Base-by-base conservation (phyloP, 352 stramenopile genomes). In the Phytopythium sindhum region DNA sequence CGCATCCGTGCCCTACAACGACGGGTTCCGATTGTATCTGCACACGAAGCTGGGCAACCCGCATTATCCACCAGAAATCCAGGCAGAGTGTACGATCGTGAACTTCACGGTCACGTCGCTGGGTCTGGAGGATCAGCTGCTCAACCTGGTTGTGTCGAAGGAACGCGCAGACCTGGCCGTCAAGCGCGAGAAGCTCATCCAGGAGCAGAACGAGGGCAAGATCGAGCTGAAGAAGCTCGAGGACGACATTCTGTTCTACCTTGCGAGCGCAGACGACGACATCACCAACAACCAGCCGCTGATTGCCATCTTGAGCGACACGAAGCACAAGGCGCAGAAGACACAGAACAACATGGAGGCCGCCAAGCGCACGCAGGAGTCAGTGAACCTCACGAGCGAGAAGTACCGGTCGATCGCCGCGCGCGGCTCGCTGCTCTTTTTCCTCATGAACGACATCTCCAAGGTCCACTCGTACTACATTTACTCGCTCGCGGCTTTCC, bases 401-500 rank as follows among this genome's bases (percentile, higher is more conserved):
- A 98, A 98, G 69, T 98, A 98, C 66, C 87, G 96, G 11, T 90
- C 88, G 39, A 97, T 98, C 57, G 96, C 96, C 9, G 95, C 95
- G 10, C 82, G 96, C 51, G 93, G 91, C 12, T 96, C 92, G 8
- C 67, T 98, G 62, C 77, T 98, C 4, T 98, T 98, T 80, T 98
- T 98, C 85, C 70, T 98, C 33, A 98, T 98, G 93, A 98, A 97
- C 72, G 90, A 98, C 60, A 95, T 98, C 64, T 92, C 89, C 69
- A 98, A 98, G 75, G 93, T 98, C 23, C 95, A 98, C 63, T 97
- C 90, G 54, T 98, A 98, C 78, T 98, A 98, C 73, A 98, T 98
- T 65, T 98, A 98, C 70, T 98, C 90, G 35, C 88, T 98, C 14
- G 93, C 90, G 24, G 95, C 93, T 3, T 99, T 99, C 85, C 95